Conservation (phyloP, 306 rosid genomes). For the Castanospermum australe region DNA sequence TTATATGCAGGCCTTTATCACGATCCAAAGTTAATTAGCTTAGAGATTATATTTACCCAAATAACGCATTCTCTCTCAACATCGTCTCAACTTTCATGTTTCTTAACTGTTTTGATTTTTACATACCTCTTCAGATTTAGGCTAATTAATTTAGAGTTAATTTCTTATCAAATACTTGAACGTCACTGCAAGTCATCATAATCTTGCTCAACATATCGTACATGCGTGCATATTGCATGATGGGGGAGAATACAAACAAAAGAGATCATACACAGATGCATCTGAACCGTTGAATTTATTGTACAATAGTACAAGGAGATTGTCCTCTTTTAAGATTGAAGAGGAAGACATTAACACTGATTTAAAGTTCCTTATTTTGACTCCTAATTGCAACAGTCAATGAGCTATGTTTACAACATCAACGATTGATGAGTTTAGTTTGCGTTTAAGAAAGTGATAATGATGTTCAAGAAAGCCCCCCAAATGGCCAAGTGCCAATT, state of each 20-base stretch:
- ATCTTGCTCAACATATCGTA: too few relatives aligned
- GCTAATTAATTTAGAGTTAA: too few relatives aligned
- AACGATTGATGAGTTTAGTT: constrained; percentile 3
- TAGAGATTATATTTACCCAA: too few relatives aligned
- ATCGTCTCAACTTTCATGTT: too few relatives aligned
- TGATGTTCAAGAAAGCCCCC: neutral
- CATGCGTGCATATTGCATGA: neutral
- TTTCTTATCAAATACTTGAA: too few relatives aligned
- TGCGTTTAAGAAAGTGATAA: neutral
- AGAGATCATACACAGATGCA: neutral
- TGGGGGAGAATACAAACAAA: neutral
- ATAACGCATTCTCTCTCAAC: too few relatives aligned
- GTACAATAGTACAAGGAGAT: neutral
- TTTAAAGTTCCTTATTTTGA: neutral
- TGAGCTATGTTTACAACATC: constrained; percentile 3
- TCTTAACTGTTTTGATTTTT: too few relatives aligned
- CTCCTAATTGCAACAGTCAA: constrained; percentile 7
- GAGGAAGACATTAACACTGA: neutral
- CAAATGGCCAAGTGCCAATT: constrained; percentile 10
- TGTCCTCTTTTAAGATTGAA: neutral
- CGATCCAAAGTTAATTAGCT: too few relatives aligned
- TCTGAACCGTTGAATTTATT: neutral
- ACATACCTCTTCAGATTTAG: neutral
- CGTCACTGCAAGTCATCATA: too few relatives aligned
- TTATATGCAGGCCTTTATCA: too few relatives aligned